phyloP scores from a whole-genome alignment of 108 stramenopile genomes.

The Pseudonitzschia multistriata region DNA sequence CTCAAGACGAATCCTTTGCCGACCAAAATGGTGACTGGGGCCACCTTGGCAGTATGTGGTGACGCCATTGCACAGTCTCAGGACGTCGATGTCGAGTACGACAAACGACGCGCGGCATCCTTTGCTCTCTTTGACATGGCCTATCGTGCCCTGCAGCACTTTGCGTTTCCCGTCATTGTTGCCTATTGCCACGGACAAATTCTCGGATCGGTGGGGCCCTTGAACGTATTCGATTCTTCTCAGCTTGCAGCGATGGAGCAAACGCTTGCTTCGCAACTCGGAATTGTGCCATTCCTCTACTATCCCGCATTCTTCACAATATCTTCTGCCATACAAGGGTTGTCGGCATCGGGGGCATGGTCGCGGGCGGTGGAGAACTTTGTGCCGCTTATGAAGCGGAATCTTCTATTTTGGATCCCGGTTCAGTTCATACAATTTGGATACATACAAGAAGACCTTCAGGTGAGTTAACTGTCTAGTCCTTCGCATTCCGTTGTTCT shows the following conservation, averaged over 20 bases:
- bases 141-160: conserved; percentile 66
- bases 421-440: conserved; percentile 73
- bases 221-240: conserved; percentile 22
- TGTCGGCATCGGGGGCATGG: conserved; percentile 37
- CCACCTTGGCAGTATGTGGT: conserved; percentile 47
- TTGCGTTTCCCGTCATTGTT: conserved; percentile 58
- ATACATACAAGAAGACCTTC: conserved; percentile 59
- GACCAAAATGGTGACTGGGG: conserved; percentile 76
- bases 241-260: conserved; percentile 55
- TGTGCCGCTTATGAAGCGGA: conserved; percentile 67
- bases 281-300: conserved; percentile 71
- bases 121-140: conserved; percentile 67
- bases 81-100: conserved; percentile 39
- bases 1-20: conserved; percentile 47
- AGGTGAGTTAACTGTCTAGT: conserved; percentile 7
- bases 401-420: conserved; percentile 75
- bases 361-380: conserved; percentile 59
- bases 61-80: conserved; percentile 64
- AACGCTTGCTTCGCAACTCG: conserved; percentile 62
- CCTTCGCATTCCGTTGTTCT: background rate
- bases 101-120: conserved; percentile 46
- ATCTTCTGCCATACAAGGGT: conserved; percentile 54
- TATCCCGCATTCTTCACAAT: conserved; percentile 69
- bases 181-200: conserved; percentile 54
- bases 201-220: conserved; percentile 17